Base-by-base conservation (phyloP, 2,329 filamentous ascomycete genomes). In the Botrytis tulipae region DNA sequence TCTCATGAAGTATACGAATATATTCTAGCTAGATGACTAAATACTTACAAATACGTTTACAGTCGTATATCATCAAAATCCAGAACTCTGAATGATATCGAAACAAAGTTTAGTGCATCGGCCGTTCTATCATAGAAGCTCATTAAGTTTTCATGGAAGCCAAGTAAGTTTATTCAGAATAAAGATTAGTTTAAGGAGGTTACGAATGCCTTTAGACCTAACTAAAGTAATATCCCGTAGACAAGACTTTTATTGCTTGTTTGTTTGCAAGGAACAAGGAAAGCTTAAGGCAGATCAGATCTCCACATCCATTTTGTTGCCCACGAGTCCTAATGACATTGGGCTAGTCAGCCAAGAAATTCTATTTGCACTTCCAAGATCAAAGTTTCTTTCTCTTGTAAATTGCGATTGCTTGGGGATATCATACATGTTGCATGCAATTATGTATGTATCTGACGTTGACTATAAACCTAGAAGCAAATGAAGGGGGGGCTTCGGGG, bases 231-330 rank as follows among this genome's bases (percentile, higher is more conserved):
- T 37, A 29, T 62, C 42, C 40, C 61, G 14, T 25, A 62, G 9
- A 61, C n/a, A 44, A 70, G 44, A 35, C 54, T 62, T 62, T 51
- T n/a, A 35, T 62, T 70, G 68, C 54, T 62, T 48, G 18, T 61
- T 46, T 46, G n/a, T 14, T 22, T 6, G 46, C 68, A 62, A 61
- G 68, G 68, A 14, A n/a, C 40, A 61, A 35, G 54, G 40, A 48
- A 71, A 62, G 70, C 59, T 71, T 51, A 40, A 57, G 35, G 70
- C 60, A 71, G 70, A 71, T 71, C 70, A 51, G 70, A 71, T 71
- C 69, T 71, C 69, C 59, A 65, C 32, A 71, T n/a, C 37, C 40
- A 44, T 51, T 70, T 57, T 44, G 10, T 14, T 42, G 54, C 68
- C 40, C 68, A 62, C 54, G 68, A 59, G 35, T 62, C 69, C 44